phyloP scores from a whole-genome alignment of 176 grass and related monocot genomes.

The Microstegium vimineum region DNA sequence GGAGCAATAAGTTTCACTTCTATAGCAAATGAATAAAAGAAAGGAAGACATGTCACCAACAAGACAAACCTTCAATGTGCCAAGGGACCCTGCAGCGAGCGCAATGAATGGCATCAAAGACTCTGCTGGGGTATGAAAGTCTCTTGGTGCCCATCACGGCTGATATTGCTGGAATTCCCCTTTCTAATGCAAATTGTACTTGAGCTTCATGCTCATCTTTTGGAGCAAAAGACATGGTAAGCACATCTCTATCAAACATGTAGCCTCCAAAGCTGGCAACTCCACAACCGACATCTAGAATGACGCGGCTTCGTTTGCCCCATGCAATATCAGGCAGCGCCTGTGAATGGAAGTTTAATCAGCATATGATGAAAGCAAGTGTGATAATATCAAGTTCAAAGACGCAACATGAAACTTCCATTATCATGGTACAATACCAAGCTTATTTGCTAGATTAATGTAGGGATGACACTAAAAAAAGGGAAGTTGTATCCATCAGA shows the following conservation, averaged over 20 bases:
- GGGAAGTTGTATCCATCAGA: background rate
- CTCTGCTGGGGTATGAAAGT: slow-evolving; percentile 82
- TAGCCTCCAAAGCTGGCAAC: slow-evolving; percentile 99
- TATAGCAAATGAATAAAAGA: slow-evolving; percentile 20
- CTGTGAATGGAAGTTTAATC: slow-evolving; percentile 34
- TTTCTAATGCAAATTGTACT: slow-evolving; percentile 98
- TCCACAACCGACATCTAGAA: slow-evolving; percentile 96
- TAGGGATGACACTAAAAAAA: background rate
- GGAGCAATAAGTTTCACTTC: background rate
- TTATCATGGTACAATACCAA: background rate
- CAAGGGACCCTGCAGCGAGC: slow-evolving; percentile 94
- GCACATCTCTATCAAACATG: slow-evolving; percentile 94
- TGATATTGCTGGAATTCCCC: slow-evolving; percentile 97
- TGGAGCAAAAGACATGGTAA: slow-evolving; percentile 98
- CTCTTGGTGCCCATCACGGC: slow-evolving; percentile 99
- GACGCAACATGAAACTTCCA: background rate
- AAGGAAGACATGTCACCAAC: slow-evolving; percentile 3
- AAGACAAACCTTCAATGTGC: slow-evolving; percentile 86
- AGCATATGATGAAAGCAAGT: background rate
- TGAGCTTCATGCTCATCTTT: slow-evolving; percentile 99
- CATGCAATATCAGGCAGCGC: slow-evolving; percentile 89
- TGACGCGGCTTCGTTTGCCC: slow-evolving; percentile 75
- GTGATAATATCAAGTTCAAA: background rate
- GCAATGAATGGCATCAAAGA: slow-evolving; percentile 97
- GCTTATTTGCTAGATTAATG: background rate